Base-by-base conservation (phyloP, 495 filamentous ascomycete genomes). In the Hypoxylon trugodes region DNA sequence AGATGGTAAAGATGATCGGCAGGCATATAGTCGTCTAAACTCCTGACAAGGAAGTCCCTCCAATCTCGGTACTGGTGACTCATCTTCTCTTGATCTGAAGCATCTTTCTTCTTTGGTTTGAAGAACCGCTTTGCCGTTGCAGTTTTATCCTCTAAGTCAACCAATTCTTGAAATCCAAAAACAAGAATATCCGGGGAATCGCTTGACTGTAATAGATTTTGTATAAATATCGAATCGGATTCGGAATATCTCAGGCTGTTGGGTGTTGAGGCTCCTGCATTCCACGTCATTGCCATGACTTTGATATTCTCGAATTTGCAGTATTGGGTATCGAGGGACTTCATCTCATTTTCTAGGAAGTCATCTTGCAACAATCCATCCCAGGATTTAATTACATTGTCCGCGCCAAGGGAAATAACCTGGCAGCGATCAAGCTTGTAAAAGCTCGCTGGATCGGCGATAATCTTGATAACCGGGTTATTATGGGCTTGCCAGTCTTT, bases 81-180 rank as follows among this genome's bases (percentile, higher is more conserved):
- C 91, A 98, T 97, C 61, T 92, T 89, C 70, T 97, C 93, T 64
- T 93, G 91, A 61, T 94, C 92, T 0, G 88, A 78, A n/a, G 87
- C 85, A 53, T 96, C 92, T 69, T 96, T 97, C 80, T 96, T 97
- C 76, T 96, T 98, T 67, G 81, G 76, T 48, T 87, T 87, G 49
- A 91, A 79, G 59, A 92, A 83, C 37, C 87, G 87, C 76, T 91
- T 97, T n/a, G 95, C 95, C 51, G 93, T 97, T 59, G 95, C 88
- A 63, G 90, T 96, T 79, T 97, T 98, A 72, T 98, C 92, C 69
- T 98, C 95, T 10, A 98, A 78, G 68, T 98, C 96, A 9, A 98
- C 94, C 6, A 98, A 81, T 73, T 98, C 95, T 72, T 98, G 95
- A 73, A 98, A 98, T 7, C 95, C 95, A 82, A 98, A 98, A 3